Evolutionary conservation across 345 rosid species (phyloP), one percentile per base, ranked within the genome.

Genomic region (Aquilaria malaccensis): DNA sequence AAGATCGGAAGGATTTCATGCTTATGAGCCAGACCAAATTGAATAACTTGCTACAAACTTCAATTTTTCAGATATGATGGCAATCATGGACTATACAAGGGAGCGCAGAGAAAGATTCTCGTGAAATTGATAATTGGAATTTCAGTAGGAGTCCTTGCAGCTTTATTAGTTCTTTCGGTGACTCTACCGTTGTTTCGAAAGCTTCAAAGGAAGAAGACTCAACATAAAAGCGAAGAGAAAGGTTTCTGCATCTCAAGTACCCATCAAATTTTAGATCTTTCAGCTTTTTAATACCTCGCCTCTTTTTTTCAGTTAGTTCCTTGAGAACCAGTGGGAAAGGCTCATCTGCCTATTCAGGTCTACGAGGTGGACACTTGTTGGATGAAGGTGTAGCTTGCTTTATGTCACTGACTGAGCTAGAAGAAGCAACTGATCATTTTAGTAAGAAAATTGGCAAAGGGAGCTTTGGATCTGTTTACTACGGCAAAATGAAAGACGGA

Each of bases 401-500:
- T 62, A 86, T 95, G 60, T 43, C 93, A 0, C 85, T 91, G 49
- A 65, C 87, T 45, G 84, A 83, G 61, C 80, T 95, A 10, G 91
- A 85, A 81, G 85, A 82, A 69, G 99, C 99, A 29, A 88, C 97
- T 0, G 71, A 82, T 10, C 70, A 72, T 14, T 95, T 91, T 66
- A 80, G 82, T 32, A 86, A 74, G 82, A 82, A 79, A 72, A 88
- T 91, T 53, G 99, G 99, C 41, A 83, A 74, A 75, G 99, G 99
- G 73, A 95, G 97, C 71, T 91, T 91, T 52, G 97, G 99, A 15
- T 83, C 81, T 61, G 97, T 95, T 14, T 95, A 74, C 82, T 80
- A 95, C 68, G 99, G 97, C 29, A 83, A 80, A 78, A 86, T 91
- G 99, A 85, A 82, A 80, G 96, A 91, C 55, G 96, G 95, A 47